Evolutionary conservation across 805 yeast genomes (phyloP).

Genomic region (Saccharomycopsis vini): DNA sequence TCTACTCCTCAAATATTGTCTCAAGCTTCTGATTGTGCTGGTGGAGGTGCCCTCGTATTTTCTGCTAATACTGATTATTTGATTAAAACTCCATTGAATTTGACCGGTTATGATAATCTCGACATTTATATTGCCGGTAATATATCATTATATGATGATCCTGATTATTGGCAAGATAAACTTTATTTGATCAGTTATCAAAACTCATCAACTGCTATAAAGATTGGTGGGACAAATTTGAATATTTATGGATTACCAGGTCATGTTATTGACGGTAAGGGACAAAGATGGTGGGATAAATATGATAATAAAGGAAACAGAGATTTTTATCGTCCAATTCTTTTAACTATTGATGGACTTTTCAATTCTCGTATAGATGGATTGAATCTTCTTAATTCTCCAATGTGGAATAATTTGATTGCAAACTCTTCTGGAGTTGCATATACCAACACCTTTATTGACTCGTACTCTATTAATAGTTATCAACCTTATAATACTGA

Average conservation of each 20-base stretch:
- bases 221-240: slow-evolving; percentile 13
- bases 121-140: slow-evolving; percentile 15
- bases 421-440: slow-evolving; percentile 13
- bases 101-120: slow-evolving; percentile 12
- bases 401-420: slow-evolving; percentile 12
- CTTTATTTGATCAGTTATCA: slow-evolving; percentile 7
- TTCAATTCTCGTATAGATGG: slow-evolving; percentile 8
- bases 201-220: slow-evolving; percentile 14
- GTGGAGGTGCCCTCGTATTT: slow-evolving; percentile 14
- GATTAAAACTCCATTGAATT: slow-evolving; percentile 7
- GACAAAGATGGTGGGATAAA: slow-evolving; percentile 14
- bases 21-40: slow-evolving; percentile 5
- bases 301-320: slow-evolving; percentile 9
- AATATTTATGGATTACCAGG: slow-evolving; percentile 12
- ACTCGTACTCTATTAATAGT: slow-evolving; percentile 4
- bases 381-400: slow-evolving; percentile 13
- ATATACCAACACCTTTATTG: slow-evolving; percentile 12
- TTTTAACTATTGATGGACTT: slow-evolving; percentile 14
- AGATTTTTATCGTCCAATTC: slow-evolving; percentile 10
- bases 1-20: slow-evolving; percentile 8
- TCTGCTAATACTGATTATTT: slow-evolving; percentile 3
- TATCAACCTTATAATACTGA: slow-evolving; percentile 11
- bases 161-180: slow-evolving; percentile 15
- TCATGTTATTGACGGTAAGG: slow-evolving; percentile 13
- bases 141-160: slow-evolving; percentile 8